Conservation (phyloP, 2,329 filamentous ascomycete genomes). For the Talaromyces amestolkiae region DNA sequence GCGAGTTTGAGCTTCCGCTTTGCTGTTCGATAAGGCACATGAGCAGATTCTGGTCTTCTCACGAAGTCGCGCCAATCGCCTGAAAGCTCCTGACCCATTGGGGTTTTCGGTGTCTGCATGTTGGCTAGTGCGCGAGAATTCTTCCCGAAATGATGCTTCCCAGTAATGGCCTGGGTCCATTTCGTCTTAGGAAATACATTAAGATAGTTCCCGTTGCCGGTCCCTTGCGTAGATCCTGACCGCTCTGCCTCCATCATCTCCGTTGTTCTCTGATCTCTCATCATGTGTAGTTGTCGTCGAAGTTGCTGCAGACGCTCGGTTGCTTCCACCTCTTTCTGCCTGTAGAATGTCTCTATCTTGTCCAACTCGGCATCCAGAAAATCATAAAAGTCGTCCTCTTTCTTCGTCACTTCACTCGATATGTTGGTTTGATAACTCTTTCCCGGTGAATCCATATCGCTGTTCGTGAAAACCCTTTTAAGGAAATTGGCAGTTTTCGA, state of each 20-base stretch:
- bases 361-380: slow-evolving; percentile 80
- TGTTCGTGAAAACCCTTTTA: slow-evolving; percentile 40
- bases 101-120: slow-evolving; percentile 41
- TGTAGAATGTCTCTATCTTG: slow-evolving; percentile 93
- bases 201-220: slow-evolving; percentile 27
- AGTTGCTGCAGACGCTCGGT: slow-evolving; percentile 67
- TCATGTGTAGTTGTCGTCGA: slow-evolving; percentile 83
- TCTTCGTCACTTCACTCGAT: slow-evolving; percentile 64
- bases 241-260: slow-evolving; percentile 59
- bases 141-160: slow-evolving; percentile 53
- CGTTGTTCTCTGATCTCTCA: slow-evolving; percentile 77
- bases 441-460: slow-evolving; percentile 39
- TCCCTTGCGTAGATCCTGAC: slow-evolving; percentile 24
- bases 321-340: slow-evolving; percentile 81
- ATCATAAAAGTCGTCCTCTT: slow-evolving; percentile 78
- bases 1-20: slow-evolving; percentile 91
- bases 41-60: slow-evolving; percentile 49
- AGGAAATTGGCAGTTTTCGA: slow-evolving; percentile 33
- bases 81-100: slow-evolving; percentile 29
- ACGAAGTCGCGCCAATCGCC: slow-evolving; percentile 50
- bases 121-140: slow-evolving; percentile 52
- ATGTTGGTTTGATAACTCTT: slow-evolving; percentile 55
- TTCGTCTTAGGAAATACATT: slow-evolving; percentile 25
- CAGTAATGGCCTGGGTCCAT: slow-evolving; percentile 44
- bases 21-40: slow-evolving; percentile 79